Conservation (phyloP, 495 filamentous ascomycete genomes). For the Pseudomonodictys pantanalensis region DNA sequence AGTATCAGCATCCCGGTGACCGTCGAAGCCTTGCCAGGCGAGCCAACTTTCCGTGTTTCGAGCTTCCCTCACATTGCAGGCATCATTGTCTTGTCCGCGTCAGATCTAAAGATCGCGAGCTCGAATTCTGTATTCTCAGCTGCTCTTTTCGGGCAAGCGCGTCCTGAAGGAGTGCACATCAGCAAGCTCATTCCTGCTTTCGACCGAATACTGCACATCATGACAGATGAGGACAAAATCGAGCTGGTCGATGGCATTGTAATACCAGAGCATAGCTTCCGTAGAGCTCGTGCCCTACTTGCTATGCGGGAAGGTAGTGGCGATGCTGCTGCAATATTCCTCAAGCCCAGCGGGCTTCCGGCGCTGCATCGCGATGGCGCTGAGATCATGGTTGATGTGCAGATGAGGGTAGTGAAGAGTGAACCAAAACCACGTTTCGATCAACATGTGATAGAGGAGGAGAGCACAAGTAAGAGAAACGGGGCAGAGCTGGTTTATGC, state of each 20-base stretch:
- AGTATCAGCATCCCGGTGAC: constrained; percentile 75
- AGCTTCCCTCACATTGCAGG: constrained; percentile 97
- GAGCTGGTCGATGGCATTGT: constrained; percentile 88
- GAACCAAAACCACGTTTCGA: constrained; percentile 53
- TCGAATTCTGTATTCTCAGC: constrained; percentile 93
- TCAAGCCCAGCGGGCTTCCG: constrained; percentile 74
- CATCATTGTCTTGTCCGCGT: constrained; percentile 82
- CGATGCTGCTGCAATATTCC: constrained; percentile 70
- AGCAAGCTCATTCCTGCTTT: constrained; percentile 82
- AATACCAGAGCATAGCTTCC: constrained; percentile 91
- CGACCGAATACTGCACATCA: constrained; percentile 71
- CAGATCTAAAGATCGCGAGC: constrained; percentile 75
- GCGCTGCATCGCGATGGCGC: constrained; percentile 87
- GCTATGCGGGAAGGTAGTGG: constrained; percentile 76
- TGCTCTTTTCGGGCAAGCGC: constrained; percentile 83
- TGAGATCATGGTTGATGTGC: constrained; percentile 87
- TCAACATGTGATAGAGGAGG: constrained; percentile 50
- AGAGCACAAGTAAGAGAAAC: constrained; percentile 42
- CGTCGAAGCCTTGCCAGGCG: constrained; percentile 63
- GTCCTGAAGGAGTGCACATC: constrained; percentile 74
- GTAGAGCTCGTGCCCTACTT: constrained; percentile 79
- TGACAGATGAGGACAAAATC: constrained; percentile 83
- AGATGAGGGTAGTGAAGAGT: constrained; percentile 92
- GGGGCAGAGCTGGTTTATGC: constrained; percentile 80
- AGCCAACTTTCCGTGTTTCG: constrained; percentile 70